phyloP scores from a whole-genome alignment of 2,329 filamentous ascomycete genomes.

The Cladosporium sp. region DNA sequence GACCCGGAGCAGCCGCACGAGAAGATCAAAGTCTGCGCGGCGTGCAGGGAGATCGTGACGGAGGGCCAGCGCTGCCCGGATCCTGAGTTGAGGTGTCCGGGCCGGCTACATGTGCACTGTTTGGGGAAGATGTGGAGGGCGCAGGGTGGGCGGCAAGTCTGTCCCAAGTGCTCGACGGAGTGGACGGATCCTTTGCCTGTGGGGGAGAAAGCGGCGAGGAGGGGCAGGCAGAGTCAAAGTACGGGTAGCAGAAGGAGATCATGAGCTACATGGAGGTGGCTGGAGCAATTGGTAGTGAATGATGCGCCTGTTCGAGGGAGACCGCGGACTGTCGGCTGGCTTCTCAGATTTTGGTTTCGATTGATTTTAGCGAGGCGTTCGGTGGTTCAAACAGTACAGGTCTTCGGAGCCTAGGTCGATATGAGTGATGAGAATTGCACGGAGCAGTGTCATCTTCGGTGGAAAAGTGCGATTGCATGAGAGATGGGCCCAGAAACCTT shows the following conservation, averaged over 20 bases:
- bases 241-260: slow-evolving; percentile 9
- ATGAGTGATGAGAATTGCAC: too few species aligned
- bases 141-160: slow-evolving; percentile 54
- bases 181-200: slow-evolving; percentile 52
- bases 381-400: neutral
- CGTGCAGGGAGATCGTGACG: slow-evolving; percentile 87
- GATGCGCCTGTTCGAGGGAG: slow-evolving; percentile 6
- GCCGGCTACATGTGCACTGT: slow-evolving; percentile 75
- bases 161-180: slow-evolving; percentile 53
- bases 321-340: neutral
- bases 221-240: slow-evolving; percentile 6
- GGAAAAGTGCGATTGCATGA: neutral
- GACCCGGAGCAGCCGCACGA: slow-evolving; percentile 48
- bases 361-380: slow-evolving; percentile 18
- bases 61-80: slow-evolving; percentile 68
- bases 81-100: slow-evolving; percentile 54
- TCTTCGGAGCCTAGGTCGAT: too few species aligned
- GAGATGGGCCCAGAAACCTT: neutral
- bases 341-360: neutral
- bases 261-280: slow-evolving; percentile 11
- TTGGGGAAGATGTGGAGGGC: slow-evolving; percentile 68
- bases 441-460: neutral
- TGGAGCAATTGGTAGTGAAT: slow-evolving; percentile 16
- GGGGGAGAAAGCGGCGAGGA: slow-evolving; percentile 46
- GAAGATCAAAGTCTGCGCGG: slow-evolving; percentile 80